phyloP scores from a whole-genome alignment of 805 yeast genomes.

The Metschnikowia reukaufii region DNA sequence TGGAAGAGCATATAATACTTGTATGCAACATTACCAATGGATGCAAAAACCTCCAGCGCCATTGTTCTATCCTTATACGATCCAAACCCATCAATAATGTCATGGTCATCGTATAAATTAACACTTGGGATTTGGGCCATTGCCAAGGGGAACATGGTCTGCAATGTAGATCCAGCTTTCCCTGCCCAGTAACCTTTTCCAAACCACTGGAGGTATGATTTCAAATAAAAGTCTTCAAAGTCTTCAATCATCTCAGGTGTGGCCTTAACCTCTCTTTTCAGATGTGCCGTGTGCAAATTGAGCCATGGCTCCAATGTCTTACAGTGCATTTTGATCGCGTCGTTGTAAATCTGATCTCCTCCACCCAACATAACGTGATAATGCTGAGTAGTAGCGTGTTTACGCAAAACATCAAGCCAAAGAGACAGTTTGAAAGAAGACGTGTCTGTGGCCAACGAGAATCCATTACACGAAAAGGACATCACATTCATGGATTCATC shows the following conservation, averaged over 20 bases:
- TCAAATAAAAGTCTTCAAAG: slow-evolving; percentile 64
- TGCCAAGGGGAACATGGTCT: slow-evolving; percentile 68
- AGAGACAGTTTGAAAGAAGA: slow-evolving; percentile 65
- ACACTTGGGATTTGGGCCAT: slow-evolving; percentile 81
- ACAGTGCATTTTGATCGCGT: slow-evolving; percentile 65
- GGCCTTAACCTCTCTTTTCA: slow-evolving; percentile 40
- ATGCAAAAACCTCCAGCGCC: slow-evolving; percentile 63
- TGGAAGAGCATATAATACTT: slow-evolving; percentile 89
- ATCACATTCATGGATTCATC: slow-evolving; percentile 74
- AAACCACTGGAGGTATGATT: slow-evolving; percentile 82
- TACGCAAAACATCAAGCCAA: slow-evolving; percentile 81
- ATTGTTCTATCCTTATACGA: slow-evolving; percentile 78
- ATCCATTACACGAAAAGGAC: slow-evolving; percentile 90
- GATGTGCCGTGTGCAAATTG: slow-evolving; percentile 47
- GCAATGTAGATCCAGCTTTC: slow-evolving; percentile 60
- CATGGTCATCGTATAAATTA: slow-evolving; percentile 92
- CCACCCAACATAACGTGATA: slow-evolving; percentile 97
- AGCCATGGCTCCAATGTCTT: slow-evolving; percentile 63
- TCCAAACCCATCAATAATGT: slow-evolving; percentile 95
- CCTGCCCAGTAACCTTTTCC: slow-evolving; percentile 89
- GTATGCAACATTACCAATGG: slow-evolving; percentile 78
- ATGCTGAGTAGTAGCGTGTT: slow-evolving; percentile 52
- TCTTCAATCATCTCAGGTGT: slow-evolving; percentile 52
- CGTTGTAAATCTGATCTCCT: slow-evolving; percentile 94
- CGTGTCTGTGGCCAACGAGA: slow-evolving; percentile 72